phyloP scores from a whole-genome alignment of 345 rosid genomes.

The Stellera chamaejasme region DNA sequence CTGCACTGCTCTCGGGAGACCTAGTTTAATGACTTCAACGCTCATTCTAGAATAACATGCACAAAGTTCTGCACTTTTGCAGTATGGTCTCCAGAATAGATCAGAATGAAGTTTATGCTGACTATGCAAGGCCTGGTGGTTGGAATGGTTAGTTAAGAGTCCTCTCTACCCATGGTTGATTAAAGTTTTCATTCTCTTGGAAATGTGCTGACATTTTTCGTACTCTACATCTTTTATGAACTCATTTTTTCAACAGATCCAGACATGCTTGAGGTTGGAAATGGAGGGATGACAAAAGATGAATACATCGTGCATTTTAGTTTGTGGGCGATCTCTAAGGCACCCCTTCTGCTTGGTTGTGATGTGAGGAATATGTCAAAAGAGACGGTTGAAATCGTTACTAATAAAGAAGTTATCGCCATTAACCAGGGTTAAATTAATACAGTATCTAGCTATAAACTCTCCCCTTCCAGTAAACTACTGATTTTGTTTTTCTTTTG shows the following conservation, averaged over 20 bases:
- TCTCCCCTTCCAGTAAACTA: not conserved
- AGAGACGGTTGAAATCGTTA: conserved; percentile 41
- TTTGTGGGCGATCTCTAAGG: conserved; percentile 94
- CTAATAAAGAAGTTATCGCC: conserved; percentile 75
- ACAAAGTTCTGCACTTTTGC: conserved; percentile 14
- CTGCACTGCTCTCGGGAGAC: conserved; percentile 2
- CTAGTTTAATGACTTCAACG: not conserved
- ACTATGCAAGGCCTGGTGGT: conserved; percentile 85
- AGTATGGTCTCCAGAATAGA: conserved; percentile 75
- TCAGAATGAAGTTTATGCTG: conserved; percentile 68
- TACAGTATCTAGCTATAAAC: not conserved
- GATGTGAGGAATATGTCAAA: conserved; percentile 65
- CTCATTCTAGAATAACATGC: not conserved
- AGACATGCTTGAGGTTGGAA: conserved; percentile 98
- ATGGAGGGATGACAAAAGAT: conserved; percentile 86
- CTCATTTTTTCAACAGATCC: conserved; percentile 45
- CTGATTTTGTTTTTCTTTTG: not conserved
- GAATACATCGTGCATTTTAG: conserved; percentile 90
- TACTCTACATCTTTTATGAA: not conserved
- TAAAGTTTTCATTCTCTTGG: not conserved
- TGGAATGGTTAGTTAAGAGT: conserved; percentile 77
- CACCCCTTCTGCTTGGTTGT: conserved; percentile 75
- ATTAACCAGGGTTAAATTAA: conserved; percentile 61
- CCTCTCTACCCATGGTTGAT: not conserved
- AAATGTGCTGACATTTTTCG: not conserved